Evolutionary conservation across 768 basidiomycete species (phyloP).

Genomic region (Lentinus brumalis): DNA sequence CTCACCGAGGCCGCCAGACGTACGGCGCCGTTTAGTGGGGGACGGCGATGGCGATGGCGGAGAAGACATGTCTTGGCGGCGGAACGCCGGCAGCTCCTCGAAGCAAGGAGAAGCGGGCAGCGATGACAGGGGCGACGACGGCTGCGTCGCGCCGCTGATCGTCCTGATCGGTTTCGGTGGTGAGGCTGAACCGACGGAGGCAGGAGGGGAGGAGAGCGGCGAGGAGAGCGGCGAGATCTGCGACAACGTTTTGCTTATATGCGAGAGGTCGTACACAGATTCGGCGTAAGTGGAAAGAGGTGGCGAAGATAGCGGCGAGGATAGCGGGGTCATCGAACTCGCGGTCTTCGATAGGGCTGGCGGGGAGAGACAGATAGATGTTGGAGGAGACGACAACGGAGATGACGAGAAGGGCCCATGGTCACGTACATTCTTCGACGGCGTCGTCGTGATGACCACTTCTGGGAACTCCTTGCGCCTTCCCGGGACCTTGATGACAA

Average conservation of each 20-base stretch:
- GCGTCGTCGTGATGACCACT: constrained; percentile 11
- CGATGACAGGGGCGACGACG: constrained; percentile 11
- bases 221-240: constrained; percentile 10
- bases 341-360: background rate
- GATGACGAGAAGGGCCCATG: constrained; percentile 5
- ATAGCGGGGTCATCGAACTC: background rate
- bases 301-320: constrained; percentile 15
- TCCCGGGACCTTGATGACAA: constrained; percentile 19
- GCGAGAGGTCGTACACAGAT: constrained; percentile 9
- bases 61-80: background rate
- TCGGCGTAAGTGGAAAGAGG: background rate
- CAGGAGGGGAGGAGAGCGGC: constrained; percentile 10
- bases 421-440: background rate
- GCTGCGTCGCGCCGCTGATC: constrained; percentile 5
- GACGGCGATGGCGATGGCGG: constrained; percentile 5
- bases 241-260: constrained; percentile 10
- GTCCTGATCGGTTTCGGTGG: constrained; percentile 2
- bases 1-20: background rate
- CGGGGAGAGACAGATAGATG: background rate
- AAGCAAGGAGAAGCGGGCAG: constrained; percentile 2
- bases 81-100: background rate
- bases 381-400: constrained; percentile 18
- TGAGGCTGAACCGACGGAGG: background rate
- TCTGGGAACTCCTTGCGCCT: constrained; percentile 11
- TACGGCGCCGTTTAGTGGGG: background rate